phyloP scores from a whole-genome alignment of 1,284 basidiomycete species.

The Fomitopsis pinicola region DNA sequence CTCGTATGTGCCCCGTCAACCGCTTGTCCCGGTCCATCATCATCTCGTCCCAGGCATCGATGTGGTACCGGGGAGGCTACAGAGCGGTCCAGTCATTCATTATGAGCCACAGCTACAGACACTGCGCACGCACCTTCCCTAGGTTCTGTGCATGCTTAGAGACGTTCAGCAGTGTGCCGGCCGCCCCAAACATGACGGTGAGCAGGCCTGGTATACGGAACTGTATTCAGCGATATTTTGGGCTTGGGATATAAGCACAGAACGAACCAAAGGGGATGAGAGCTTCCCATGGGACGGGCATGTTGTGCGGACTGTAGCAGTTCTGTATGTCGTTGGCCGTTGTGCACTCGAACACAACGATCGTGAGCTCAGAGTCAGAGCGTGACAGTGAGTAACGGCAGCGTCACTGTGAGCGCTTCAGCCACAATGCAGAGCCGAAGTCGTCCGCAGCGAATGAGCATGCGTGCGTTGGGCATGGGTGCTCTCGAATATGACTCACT shows the following conservation, averaged over 20 bases:
- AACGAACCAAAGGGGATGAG: constrained; percentile 84
- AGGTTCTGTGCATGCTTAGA: constrained; percentile 79
- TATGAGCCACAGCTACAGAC: not conserved
- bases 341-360: not conserved
- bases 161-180: constrained; percentile 80
- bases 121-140: constrained; percentile 67
- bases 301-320: constrained; percentile 27
- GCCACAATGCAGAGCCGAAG: not conserved
- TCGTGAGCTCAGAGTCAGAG: not conserved
- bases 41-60: constrained; percentile 91
- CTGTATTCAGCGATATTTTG: not conserved
- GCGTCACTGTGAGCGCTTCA: not conserved
- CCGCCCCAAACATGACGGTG: constrained; percentile 84
- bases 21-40: constrained; percentile 90
- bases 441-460: not conserved
- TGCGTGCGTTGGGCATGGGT: not conserved
- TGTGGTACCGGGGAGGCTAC: constrained; percentile 78
- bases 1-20: constrained; percentile 84
- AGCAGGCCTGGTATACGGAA: constrained; percentile 57
- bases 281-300: constrained; percentile 95
- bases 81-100: not conserved
- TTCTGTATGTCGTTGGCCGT: not conserved
- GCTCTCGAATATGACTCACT: too few relatives aligned
- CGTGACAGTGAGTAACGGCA: not conserved
- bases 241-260: not conserved